These are phyloP conservation scores for Leccinum aurantiacum DNA, from an alignment of 768 basidiomycete genomes.

Conservation along the genomic window DNA sequence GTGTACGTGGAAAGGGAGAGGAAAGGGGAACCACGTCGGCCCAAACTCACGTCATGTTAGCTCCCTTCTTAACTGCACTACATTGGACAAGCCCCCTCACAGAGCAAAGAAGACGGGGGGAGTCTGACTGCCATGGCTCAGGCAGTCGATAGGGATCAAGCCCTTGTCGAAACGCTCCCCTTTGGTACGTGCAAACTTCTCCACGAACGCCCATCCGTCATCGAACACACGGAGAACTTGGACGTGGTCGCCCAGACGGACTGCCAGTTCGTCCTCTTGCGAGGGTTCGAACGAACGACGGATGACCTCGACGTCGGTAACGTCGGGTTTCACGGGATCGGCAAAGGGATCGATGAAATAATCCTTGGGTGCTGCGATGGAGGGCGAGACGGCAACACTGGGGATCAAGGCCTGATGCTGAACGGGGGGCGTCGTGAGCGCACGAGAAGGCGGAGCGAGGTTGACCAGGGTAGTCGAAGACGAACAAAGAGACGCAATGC, in stretches of 20 bases:
- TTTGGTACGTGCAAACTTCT: conserved; percentile 35
- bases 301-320: conserved; percentile 48
- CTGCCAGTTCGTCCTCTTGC: conserved; percentile 58
- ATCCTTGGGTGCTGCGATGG: conserved; percentile 7
- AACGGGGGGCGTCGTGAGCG: conserved; percentile 13
- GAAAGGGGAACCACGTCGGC: not conserved
- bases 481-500: conserved; percentile 8
- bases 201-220: conserved; percentile 70
- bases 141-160: conserved; percentile 70
- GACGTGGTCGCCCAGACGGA: conserved; percentile 51
- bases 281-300: conserved; percentile 56
- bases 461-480: conserved; percentile 23
- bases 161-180: conserved; percentile 35
- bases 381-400: not conserved
- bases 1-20: not conserved
- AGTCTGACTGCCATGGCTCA: conserved; percentile 48
- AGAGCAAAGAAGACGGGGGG: conserved; percentile 48
- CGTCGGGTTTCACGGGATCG: conserved; percentile 32
- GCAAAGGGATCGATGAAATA: conserved; percentile 34
- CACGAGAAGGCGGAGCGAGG: conserved; percentile 17
- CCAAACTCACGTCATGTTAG: conserved; percentile 11
- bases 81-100: not conserved
- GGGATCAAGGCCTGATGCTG: conserved; percentile 7
- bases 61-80: not conserved
- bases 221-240: conserved; percentile 56